Evolutionary conservation across 1,139 yeast species (phyloP).

Genomic region (Yamadazyma mexicana): DNA sequence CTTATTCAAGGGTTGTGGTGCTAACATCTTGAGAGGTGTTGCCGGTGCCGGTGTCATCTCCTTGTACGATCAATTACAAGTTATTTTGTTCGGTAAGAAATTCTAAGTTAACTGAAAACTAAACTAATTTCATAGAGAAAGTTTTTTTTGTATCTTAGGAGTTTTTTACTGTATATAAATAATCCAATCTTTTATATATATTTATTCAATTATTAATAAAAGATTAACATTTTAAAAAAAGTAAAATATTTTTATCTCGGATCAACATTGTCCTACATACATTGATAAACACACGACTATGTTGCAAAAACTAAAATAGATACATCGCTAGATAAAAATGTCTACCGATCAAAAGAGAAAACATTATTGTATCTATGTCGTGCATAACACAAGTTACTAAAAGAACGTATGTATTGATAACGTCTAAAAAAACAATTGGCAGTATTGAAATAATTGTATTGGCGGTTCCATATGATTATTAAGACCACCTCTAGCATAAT

Average conservation of each 20-base stretch:
- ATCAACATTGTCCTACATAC: neutral
- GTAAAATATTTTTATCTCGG: too few relatives aligned
- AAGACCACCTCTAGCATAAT: constrained; percentile 19
- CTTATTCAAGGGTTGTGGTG: constrained; percentile 57
- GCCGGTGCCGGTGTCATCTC: constrained; percentile 60
- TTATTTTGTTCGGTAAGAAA: constrained; percentile 52
- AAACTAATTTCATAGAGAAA: constrained; percentile 4
- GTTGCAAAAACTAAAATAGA: too few relatives aligned
- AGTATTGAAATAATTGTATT: constrained; percentile 15
- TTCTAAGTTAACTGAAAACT: constrained; percentile 23
- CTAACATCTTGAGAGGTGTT: constrained; percentile 59
- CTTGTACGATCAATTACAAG: constrained; percentile 54
- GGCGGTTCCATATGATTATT: constrained; percentile 11
- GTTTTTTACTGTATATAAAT: constrained; percentile 20
- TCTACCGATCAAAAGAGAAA: too few relatives aligned
- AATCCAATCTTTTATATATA: constrained; percentile 15
- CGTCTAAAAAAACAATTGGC: constrained; percentile 2
- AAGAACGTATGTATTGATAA: neutral
- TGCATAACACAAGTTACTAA: neutral
- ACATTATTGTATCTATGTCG: too few relatives aligned
- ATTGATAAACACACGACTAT: neutral
- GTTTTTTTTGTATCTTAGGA: constrained; percentile 20
- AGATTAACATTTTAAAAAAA: neutral
- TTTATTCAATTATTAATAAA: constrained; percentile 3
- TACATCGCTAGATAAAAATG: too few relatives aligned